Percentiles rank a stretch among this genome's conserved stretches.
Conservation (phyloP, 108 stramenopile species). For the Aureococcus anophagefferens region DNA sequence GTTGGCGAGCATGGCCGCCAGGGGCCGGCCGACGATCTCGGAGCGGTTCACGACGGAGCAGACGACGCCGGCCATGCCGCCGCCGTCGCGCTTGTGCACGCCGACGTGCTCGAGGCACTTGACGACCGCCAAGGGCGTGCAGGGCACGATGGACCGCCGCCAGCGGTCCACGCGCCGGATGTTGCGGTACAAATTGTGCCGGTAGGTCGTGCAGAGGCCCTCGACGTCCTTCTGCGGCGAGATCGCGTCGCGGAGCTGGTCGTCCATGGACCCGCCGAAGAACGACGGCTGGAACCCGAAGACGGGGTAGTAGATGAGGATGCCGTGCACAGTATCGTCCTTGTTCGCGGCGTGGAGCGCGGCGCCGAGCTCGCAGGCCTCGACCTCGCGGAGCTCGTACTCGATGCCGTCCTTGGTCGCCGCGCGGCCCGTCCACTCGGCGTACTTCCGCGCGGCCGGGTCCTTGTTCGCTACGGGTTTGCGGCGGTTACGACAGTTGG, state of each 20-base stretch:
- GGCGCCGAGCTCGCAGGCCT: slow-evolving; percentile 75
- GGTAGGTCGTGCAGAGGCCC: slow-evolving; percentile 83
- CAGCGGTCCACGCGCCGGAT: slow-evolving; percentile 70
- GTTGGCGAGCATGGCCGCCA: slow-evolving; percentile 78
- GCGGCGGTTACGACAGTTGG: no score
- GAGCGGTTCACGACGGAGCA: slow-evolving; percentile 83
- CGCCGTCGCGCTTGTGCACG: slow-evolving; percentile 15
- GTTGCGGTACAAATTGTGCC: slow-evolving; percentile 84
- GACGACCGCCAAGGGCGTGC: slow-evolving; percentile 78
- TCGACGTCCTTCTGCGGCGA: slow-evolving; percentile 86
- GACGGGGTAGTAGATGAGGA: slow-evolving; percentile 95
- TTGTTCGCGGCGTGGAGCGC: slow-evolving; percentile 77
- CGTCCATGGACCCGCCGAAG: slow-evolving; percentile 83
- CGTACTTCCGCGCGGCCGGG: slow-evolving; percentile 80
- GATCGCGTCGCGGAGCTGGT: slow-evolving; percentile 86
- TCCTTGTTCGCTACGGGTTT: slow-evolving; percentile 83
- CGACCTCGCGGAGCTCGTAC: slow-evolving; percentile 73
- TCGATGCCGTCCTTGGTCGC: slow-evolving; percentile 63
- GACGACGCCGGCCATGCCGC: slow-evolving; percentile 50
- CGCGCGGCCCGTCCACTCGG: slow-evolving; percentile 88
- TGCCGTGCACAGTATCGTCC: slow-evolving; percentile 85
- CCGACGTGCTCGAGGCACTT: slow-evolving; percentile 61
- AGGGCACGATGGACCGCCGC: slow-evolving; percentile 78
- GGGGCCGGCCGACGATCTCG: slow-evolving; percentile 80
- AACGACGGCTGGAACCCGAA: slow-evolving; percentile 87